Evolutionary conservation across 2,329 filamentous ascomycete genomes (phyloP).

Genomic region (Xenoacremonium recifei): DNA sequence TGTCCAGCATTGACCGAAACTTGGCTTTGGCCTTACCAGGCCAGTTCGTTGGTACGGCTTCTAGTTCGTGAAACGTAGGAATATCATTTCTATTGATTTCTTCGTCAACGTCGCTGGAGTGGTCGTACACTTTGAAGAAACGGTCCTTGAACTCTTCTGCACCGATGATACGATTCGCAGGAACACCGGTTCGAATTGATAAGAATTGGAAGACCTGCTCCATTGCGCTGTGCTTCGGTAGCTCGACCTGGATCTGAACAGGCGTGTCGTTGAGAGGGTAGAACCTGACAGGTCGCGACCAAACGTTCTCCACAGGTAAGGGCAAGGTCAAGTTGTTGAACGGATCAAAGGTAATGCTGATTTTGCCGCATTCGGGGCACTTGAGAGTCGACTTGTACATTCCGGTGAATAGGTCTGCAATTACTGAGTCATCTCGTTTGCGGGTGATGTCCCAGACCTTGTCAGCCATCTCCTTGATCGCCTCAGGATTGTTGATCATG

Average conservation of each 20-base stretch:
- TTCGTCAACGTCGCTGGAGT: constrained; percentile 66
- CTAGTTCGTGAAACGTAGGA: constrained; percentile 73
- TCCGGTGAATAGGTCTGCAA: constrained; percentile 92
- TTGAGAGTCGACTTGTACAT: constrained; percentile 98
- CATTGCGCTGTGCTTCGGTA: constrained; percentile 73
- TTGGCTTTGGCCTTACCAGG: constrained; percentile 50
- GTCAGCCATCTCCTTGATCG: constrained; percentile 81
- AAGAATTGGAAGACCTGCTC: constrained; percentile 68
- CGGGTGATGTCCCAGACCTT: constrained; percentile 91
- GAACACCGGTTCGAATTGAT: constrained; percentile 65
- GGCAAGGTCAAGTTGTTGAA: constrained; percentile 94
- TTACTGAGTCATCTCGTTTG: constrained; percentile 88
- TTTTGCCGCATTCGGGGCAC: constrained; percentile 86
- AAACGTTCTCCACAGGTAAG: constrained; percentile 81
- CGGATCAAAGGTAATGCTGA: constrained; percentile 98
- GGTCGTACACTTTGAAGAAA: constrained; percentile 84
- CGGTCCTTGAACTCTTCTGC: constrained; percentile 80
- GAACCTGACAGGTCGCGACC: constrained; percentile 72
- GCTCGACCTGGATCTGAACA: constrained; percentile 72
- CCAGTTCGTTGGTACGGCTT: constrained; percentile 76
- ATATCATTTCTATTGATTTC: constrained; percentile 67
- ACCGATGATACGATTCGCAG: constrained; percentile 66
- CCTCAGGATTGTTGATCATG: constrained; percentile 79
- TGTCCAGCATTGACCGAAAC: constrained; percentile 50
- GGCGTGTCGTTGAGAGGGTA: constrained; percentile 73